Percentiles rank a stretch among this genome's conserved stretches.
These are phyloP conservation scores for Naganishia antarctica DNA, from an alignment of 768 basidiomycete species.

Conservation along the genomic window DNA sequence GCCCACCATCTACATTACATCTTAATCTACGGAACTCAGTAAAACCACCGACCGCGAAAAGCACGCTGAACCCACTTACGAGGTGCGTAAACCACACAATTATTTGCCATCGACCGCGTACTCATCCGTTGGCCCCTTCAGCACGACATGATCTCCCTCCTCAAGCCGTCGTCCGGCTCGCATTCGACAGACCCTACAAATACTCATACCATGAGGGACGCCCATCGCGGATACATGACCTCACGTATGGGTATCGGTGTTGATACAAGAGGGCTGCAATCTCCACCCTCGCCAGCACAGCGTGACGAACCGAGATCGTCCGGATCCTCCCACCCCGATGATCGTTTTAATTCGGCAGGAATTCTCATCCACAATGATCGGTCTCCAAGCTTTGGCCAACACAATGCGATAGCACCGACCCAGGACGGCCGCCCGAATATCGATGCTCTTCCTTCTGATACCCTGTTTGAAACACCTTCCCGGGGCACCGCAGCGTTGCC, in stretches of 20 bases:
- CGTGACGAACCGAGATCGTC: not conserved
- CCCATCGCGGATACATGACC: not conserved
- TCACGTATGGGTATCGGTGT: conserved; percentile 18
- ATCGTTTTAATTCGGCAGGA: not conserved
- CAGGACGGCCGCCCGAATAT: not conserved
- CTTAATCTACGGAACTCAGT: no score
- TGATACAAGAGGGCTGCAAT: not conserved
- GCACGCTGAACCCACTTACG: no score
- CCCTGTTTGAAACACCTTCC: not conserved
- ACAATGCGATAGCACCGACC: not conserved
- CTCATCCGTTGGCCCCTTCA: not conserved
- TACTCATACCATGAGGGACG: not conserved
- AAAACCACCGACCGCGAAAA: no score
- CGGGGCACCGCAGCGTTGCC: not conserved
- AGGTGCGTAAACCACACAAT: no score
- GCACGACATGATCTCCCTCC: conserved; percentile 12
- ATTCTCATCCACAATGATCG: conserved; percentile 6
- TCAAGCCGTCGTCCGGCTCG: conserved; percentile 13
- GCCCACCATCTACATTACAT: no score
- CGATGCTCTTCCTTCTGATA: not conserved
- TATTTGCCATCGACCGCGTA: no score
- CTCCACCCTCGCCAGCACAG: not conserved
- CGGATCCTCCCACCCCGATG: not conserved
- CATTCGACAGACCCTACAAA: not conserved
- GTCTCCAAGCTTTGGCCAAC: not conserved